Evolutionary conservation across 2,329 filamentous ascomycete genomes (phyloP).

Genomic region (Pseudonectria foliicola): DNA sequence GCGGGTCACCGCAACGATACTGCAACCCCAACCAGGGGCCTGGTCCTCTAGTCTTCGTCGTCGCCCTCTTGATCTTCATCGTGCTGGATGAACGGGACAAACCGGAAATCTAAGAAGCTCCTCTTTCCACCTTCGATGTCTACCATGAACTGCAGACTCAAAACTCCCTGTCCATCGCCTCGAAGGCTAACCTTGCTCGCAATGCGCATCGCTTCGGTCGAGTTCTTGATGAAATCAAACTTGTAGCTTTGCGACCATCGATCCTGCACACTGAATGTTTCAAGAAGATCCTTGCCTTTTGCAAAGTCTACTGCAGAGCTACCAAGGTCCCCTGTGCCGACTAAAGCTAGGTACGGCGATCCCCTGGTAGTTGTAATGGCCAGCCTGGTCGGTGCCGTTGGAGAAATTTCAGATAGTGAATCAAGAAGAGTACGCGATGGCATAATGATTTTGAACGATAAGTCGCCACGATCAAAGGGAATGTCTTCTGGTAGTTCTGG

Average conservation of each 20-base stretch:
- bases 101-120: constrained; percentile 76
- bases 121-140: constrained; percentile 65
- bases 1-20: too few species aligned
- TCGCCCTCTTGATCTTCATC: constrained; percentile 36
- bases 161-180: constrained; percentile 78
- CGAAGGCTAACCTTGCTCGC: constrained; percentile 89
- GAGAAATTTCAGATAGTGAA: constrained; percentile 60
- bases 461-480: constrained; percentile 72
- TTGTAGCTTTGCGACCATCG: constrained; percentile 69
- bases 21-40: not conserved
- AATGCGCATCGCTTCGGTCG: constrained; percentile 84
- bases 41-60: constrained; percentile 6
- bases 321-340: constrained; percentile 51
- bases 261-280: constrained; percentile 62
- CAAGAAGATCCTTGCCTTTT: constrained; percentile 59
- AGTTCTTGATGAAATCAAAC: constrained; percentile 78
- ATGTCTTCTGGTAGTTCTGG: constrained; percentile 71
- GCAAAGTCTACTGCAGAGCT: constrained; percentile 61
- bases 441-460: constrained; percentile 94
- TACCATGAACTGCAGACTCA: constrained; percentile 95
- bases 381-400: constrained; percentile 65
- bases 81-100: constrained; percentile 64
- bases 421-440: constrained; percentile 66
- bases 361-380: constrained; percentile 58
- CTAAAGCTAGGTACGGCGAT: constrained; percentile 68